These are phyloP conservation scores for Diaporthe velutina DNA, from an alignment of 2,329 filamentous ascomycete species.

Conservation along the genomic window DNA sequence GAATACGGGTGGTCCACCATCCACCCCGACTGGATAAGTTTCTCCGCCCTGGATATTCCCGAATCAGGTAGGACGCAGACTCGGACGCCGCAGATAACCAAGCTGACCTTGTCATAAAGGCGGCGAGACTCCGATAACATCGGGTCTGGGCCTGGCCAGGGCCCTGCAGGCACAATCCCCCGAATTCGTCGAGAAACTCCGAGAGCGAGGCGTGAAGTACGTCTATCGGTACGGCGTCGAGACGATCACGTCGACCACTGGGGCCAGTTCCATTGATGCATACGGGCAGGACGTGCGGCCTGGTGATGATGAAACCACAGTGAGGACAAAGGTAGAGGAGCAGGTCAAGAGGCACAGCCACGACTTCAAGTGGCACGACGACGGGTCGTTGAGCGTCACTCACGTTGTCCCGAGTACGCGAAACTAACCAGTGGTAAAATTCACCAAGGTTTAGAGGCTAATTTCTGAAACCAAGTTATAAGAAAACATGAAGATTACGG, in stretches of 20 bases:
- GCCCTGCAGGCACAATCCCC: slow-evolving; percentile 46
- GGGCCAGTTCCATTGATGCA: slow-evolving; percentile 48
- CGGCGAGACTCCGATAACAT: slow-evolving; percentile 52
- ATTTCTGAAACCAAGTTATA: slow-evolving; percentile 41
- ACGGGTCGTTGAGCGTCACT: slow-evolving; percentile 51
- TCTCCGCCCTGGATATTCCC: slow-evolving; percentile 45
- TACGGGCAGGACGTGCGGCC: slow-evolving; percentile 48
- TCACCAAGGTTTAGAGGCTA: not conserved
- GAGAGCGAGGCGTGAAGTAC: slow-evolving; percentile 48
- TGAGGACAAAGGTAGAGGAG: slow-evolving; percentile 46
- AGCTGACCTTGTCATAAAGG: slow-evolving; percentile 39
- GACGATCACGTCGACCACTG: slow-evolving; percentile 48
- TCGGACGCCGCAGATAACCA: not conserved
- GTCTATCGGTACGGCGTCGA: slow-evolving; percentile 47
- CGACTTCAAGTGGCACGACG: slow-evolving; percentile 50
- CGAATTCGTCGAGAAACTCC: slow-evolving; percentile 47
- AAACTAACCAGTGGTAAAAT: too few species aligned
- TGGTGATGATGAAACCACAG: slow-evolving; percentile 44
- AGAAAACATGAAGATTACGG: slow-evolving; percentile 47
- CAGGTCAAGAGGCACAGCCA: slow-evolving; percentile 51
- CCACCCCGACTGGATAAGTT: slow-evolving; percentile 53
- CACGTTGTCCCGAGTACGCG: slow-evolving; percentile 49
- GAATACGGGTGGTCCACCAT: slow-evolving; percentile 55
- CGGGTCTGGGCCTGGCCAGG: slow-evolving; percentile 46
- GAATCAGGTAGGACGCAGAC: slow-evolving; percentile 40